Percentiles rank a stretch among this genome's conserved stretches.
These are phyloP conservation scores for Leccinum uliginosum DNA, from an alignment of 768 basidiomycete genomes.

Conservation along the genomic window DNA sequence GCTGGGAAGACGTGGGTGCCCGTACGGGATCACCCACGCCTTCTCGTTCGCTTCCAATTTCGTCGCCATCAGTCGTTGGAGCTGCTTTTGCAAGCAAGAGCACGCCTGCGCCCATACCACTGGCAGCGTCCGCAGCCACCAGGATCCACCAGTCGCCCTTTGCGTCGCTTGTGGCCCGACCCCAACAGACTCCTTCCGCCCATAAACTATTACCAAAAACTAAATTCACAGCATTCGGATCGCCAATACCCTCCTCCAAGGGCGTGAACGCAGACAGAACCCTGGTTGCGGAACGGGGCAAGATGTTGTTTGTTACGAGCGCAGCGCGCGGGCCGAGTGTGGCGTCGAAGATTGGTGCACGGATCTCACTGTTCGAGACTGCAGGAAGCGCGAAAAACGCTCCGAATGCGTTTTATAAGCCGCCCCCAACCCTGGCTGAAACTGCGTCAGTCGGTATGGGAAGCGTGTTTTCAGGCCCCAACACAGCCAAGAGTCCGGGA, in stretches of 20 bases:
- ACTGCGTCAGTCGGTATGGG: slow-evolving; percentile 1
- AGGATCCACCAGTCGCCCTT: slow-evolving; percentile 1
- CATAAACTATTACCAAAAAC: slow-evolving; percentile 10
- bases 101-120: background rate
- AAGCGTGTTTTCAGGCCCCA: background rate
- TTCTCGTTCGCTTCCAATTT: slow-evolving; percentile 6
- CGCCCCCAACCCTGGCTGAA: slow-evolving; percentile 30
- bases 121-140: background rate
- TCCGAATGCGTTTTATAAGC: slow-evolving; percentile 66
- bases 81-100: slow-evolving; percentile 3
- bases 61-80: slow-evolving; percentile 3
- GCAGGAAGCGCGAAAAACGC: slow-evolving; percentile 46
- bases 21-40: slow-evolving; percentile 9
- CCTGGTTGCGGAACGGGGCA: slow-evolving; percentile 16
- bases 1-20: slow-evolving; percentile 57
- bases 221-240: slow-evolving; percentile 26
- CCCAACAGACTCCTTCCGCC: background rate
- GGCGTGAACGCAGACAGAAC: background rate
- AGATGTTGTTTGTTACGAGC: slow-evolving; percentile 12
- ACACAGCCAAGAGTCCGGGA: background rate
- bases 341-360: slow-evolving; percentile 1
- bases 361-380: slow-evolving; percentile 39
- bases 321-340: background rate
- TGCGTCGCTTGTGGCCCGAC: slow-evolving; percentile 1
- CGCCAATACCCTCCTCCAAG: slow-evolving; percentile 15